Evolutionary conservation across 139 green algal species (phyloP).

Genomic region (Ettlia oleoabundans): DNA sequence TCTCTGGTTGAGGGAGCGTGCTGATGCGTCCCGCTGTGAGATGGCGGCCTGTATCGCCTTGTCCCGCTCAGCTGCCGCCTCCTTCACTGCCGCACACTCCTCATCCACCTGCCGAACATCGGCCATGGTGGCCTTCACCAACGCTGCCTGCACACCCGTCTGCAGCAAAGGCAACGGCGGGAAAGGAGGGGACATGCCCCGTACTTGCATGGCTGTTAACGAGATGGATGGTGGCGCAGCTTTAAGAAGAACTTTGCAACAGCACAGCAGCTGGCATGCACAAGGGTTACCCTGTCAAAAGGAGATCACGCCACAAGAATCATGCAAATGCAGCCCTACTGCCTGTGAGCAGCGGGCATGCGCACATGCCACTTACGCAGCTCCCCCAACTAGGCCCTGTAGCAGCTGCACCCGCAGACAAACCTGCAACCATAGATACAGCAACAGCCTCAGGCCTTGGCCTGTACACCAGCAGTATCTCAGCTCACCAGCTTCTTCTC

Average conservation of each 20-base stretch:
- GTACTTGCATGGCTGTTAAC: not conserved
- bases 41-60: not conserved
- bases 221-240: too few relatives aligned
- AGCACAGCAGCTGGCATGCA: too few relatives aligned
- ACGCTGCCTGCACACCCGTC: conserved; percentile 38
- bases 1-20: conserved; percentile 26
- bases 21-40: conserved; percentile 15
- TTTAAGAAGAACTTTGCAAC: too few relatives aligned
- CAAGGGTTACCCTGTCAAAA: too few relatives aligned
- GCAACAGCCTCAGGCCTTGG: not conserved
- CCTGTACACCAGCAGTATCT: not conserved
- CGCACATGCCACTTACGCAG: too few relatives aligned
- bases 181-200: not conserved
- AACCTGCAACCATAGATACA: too few relatives aligned
- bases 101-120: conserved; percentile 54
- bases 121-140: conserved; percentile 47
- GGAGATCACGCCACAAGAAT: too few relatives aligned
- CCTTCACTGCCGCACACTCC: conserved; percentile 8
- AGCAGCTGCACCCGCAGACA: not conserved
- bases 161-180: not conserved
- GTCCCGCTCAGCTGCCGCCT: conserved; percentile 10
- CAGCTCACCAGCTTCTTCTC: conserved; percentile 36
- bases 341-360: too few relatives aligned
- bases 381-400: too few relatives aligned
- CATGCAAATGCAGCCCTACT: too few relatives aligned